Percentiles rank a stretch among this genome's conserved stretches.
Evolutionary conservation across 768 basidiomycete genomes (phyloP).

Genomic region (Suillus sp.): DNA sequence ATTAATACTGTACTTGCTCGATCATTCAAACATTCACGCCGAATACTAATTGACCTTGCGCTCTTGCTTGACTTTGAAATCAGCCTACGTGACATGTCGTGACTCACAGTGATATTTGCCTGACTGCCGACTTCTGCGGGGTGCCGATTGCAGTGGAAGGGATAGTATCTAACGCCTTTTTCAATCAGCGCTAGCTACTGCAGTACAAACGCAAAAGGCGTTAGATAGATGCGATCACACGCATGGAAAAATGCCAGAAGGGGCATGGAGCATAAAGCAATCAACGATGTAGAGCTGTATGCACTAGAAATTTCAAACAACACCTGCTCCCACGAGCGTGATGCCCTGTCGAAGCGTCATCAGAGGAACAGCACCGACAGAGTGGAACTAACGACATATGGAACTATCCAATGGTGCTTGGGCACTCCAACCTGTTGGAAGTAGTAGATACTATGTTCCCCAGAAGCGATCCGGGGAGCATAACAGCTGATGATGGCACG

Average conservation of each 20-base stretch:
- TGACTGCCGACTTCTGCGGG: too few relatives aligned
- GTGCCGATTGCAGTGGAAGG: too few relatives aligned
- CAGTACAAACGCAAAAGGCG: slow-evolving; percentile 48
- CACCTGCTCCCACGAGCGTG: slow-evolving; percentile 53
- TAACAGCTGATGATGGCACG: slow-evolving; percentile 47
- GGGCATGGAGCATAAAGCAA: slow-evolving; percentile 64
- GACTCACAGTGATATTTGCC: too few relatives aligned
- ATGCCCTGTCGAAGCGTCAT: slow-evolving; percentile 47
- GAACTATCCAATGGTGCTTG: slow-evolving; percentile 67
- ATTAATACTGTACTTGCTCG: too few relatives aligned
- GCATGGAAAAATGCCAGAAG: slow-evolving; percentile 50
- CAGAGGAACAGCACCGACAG: slow-evolving; percentile 10
- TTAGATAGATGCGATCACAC: not conserved
- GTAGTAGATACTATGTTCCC: slow-evolving; percentile 31
- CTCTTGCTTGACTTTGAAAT: too few relatives aligned
- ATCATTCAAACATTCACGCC: too few relatives aligned
- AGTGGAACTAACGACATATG: slow-evolving; percentile 55
- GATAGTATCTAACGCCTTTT: too few relatives aligned
- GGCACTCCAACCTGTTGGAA: slow-evolving; percentile 76
- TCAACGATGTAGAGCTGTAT: slow-evolving; percentile 73
- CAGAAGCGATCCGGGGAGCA: slow-evolving; percentile 51
- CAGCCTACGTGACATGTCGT: too few relatives aligned
- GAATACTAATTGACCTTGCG: too few relatives aligned
- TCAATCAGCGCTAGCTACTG: slow-evolving; percentile 21
- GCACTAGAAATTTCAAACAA: slow-evolving; percentile 60